A percentile compares a stretch with the other conserved stretches of the same genome.
phyloP scores from a whole-genome alignment of 106 monocot genomes.

The Dendrobium nobile region DNA sequence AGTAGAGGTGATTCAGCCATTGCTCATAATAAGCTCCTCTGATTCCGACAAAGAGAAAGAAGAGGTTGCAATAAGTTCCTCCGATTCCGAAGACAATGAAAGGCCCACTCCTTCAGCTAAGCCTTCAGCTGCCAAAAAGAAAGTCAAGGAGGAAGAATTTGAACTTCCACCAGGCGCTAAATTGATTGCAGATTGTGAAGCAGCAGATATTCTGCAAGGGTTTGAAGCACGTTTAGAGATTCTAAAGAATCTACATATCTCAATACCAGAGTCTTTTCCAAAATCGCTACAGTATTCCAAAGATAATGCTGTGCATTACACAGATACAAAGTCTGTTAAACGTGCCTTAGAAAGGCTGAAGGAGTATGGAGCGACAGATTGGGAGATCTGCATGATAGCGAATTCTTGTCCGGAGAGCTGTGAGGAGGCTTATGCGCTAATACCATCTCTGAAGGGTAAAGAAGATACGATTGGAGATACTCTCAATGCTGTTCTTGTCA shows the following conservation, averaged over 20 bases:
- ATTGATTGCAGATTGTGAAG: conserved; percentile 62
- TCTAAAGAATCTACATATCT: conserved; percentile 43
- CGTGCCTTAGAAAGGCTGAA: conserved; percentile 43
- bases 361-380: conserved; percentile 39
- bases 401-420: not conserved
- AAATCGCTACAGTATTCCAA: conserved; percentile 32
- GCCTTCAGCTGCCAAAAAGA: too few relatives aligned
- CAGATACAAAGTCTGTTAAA: conserved; percentile 27
- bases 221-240: conserved; percentile 40
- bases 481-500: too few relatives aligned
- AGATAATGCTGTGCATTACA: conserved; percentile 30
- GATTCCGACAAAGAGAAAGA: too few relatives aligned
- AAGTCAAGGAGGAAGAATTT: too few relatives aligned
- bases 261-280: conserved; percentile 43
- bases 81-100: too few relatives aligned
- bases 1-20: too few relatives aligned
- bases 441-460: not conserved
- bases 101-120: too few relatives aligned
- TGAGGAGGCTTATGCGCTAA: conserved; percentile 5
- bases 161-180: conserved; percentile 47
- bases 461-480: too few relatives aligned
- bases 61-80: too few relatives aligned
- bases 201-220: conserved; percentile 38
- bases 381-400: conserved; percentile 44
- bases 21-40: too few relatives aligned